Conservation (phyloP, 108 stramenopile species). For the Schizochytrium sp. region DNA sequence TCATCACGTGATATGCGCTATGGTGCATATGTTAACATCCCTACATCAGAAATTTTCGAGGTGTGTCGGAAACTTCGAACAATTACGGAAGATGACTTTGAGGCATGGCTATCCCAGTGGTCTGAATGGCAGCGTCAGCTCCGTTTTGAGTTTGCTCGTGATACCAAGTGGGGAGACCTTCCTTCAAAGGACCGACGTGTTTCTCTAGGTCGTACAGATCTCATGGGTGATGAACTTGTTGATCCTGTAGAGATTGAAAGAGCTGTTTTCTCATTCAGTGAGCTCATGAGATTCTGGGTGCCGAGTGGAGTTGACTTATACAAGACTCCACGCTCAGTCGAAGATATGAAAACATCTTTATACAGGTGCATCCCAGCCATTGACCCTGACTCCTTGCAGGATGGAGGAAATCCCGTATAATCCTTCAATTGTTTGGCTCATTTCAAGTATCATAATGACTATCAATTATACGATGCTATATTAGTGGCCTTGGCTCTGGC, state of each 20-base stretch:
- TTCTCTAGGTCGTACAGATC: not conserved
- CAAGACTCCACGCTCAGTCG: not conserved
- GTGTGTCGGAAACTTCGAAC: conserved; percentile 12
- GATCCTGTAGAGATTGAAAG: not conserved
- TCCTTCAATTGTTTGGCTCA: not conserved
- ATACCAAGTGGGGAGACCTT: not conserved
- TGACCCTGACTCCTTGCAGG: not conserved
- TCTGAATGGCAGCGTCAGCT: conserved; percentile 51
- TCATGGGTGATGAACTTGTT: not conserved
- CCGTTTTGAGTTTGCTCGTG: conserved; percentile 4
- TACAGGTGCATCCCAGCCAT: conserved; percentile 9
- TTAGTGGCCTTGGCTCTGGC: too few species aligned
- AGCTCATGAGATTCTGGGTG: conserved; percentile 21
- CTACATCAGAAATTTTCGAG: not conserved
- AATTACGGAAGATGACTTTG: conserved; percentile 43
- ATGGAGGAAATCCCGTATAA: too few species aligned
- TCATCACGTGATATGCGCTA: not conserved
- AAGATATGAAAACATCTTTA: conserved; percentile 4
- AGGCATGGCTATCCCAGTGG: conserved; percentile 41
- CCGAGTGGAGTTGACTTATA: not conserved
- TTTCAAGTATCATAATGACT: not conserved
- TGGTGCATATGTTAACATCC: not conserved
- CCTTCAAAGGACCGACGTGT: conserved; percentile 4
- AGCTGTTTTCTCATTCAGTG: not conserved
- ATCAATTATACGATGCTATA: too few species aligned